A percentile compares a stretch with the other conserved stretches of the same genome.
Conservation (phyloP, 305 asterid species). For the Fraxinus dipetala region DNA sequence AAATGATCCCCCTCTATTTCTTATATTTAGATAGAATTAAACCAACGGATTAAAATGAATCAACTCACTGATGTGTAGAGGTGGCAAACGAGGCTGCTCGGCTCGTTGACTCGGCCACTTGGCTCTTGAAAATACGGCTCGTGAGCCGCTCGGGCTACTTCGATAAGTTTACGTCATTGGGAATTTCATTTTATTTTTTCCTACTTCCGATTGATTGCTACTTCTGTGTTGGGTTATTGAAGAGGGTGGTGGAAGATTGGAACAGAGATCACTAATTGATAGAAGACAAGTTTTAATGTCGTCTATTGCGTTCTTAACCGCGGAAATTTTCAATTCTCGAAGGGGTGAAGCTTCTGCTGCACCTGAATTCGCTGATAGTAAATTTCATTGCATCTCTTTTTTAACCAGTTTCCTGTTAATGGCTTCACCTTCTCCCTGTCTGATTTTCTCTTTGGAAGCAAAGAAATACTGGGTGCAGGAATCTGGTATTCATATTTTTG, state of each 20-base stretch:
- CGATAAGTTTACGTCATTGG: neutral
- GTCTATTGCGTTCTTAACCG: conserved; percentile 53
- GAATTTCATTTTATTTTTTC: neutral
- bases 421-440: neutral
- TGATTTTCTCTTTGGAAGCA: neutral
- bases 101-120: no score
- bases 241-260: conserved; percentile 43
- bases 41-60: no score
- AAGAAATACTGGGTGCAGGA: no score
- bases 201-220: neutral
- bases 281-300: conserved; percentile 60
- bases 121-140: no score
- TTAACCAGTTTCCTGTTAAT: neutral
- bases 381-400: conserved; percentile 20
- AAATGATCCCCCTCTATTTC: no score
- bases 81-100: no score
- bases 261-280: conserved; percentile 35
- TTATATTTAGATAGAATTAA: no score
- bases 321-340: conserved; percentile 27
- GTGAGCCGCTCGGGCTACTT: neutral
- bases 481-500: no score
- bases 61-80: no score
- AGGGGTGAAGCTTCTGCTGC: conserved; percentile 49
- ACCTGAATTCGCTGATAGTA: conserved; percentile 82
- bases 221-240: conserved; percentile 18